phyloP scores from a whole-genome alignment of 2,329 filamentous ascomycete species.

The Chaetomium strumarium region DNA sequence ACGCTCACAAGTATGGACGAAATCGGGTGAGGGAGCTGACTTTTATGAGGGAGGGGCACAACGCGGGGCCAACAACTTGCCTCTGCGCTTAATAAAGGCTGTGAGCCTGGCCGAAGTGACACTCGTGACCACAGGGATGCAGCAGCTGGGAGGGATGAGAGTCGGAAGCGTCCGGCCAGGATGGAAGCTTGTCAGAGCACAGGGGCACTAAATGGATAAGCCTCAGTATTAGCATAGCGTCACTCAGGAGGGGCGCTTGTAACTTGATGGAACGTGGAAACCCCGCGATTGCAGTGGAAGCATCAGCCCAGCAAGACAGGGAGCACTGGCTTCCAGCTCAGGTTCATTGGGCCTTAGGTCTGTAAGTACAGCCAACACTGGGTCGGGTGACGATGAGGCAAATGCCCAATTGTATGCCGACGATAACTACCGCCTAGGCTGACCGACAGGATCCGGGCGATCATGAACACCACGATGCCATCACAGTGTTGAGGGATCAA shows the following conservation, averaged over 20 bases:
- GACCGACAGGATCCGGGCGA: neutral
- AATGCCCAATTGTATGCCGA: neutral
- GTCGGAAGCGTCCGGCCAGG: constrained; percentile 8
- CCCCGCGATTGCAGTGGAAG: constrained; percentile 17
- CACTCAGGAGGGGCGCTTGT: constrained; percentile 16
- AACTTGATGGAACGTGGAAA: constrained; percentile 13
- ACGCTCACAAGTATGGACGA: constrained; percentile 1
- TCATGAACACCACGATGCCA: neutral
- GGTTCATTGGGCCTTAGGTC: neutral
- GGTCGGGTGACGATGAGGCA: neutral
- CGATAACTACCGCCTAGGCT: neutral
- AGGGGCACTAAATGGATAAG: constrained; percentile 10
- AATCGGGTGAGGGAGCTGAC: neutral
- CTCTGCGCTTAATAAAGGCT: neutral
- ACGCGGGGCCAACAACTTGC: constrained; percentile 9
- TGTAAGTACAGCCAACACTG: neutral
- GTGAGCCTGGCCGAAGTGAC: constrained; percentile 13
- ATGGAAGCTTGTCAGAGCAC: constrained; percentile 3
- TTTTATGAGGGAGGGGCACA: constrained; percentile 9
- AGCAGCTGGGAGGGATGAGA: neutral
- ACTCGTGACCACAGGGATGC: constrained; percentile 17
- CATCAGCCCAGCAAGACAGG: constrained; percentile 8
- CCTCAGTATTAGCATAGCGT: constrained; percentile 20
- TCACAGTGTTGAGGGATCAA: neutral
- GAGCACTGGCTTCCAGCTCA: too few species aligned